These are phyloP conservation scores for Tubosaeta sp. DNA, from an alignment of 768 basidiomycete species.

Conservation along the genomic window DNA sequence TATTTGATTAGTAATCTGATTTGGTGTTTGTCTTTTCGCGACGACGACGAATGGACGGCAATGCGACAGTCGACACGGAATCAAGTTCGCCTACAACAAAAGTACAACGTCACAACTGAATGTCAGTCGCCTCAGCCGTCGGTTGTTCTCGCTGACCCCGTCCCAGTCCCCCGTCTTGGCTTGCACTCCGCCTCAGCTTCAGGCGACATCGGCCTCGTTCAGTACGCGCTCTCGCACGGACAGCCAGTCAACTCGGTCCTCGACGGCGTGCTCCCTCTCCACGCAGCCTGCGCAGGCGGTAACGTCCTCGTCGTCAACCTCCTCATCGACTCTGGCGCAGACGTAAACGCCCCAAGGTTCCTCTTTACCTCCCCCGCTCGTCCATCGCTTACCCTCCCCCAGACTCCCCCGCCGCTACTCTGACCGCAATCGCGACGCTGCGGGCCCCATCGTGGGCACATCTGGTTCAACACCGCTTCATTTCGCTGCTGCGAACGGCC, in stretches of 20 bases:
- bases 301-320: conserved; percentile 83
- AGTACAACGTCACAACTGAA: conserved; percentile 52
- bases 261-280: conserved; percentile 94
- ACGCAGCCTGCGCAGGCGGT: conserved; percentile 91
- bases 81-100: conserved; percentile 29
- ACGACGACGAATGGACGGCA: conserved; percentile 5
- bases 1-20: conserved; percentile 15
- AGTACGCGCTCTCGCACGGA: conserved; percentile 88
- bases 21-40: conserved; percentile 2
- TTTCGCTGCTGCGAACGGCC: conserved; percentile 95
- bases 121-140: conserved; percentile 32
- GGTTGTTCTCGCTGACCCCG: background rate
- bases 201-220: conserved; percentile 89
- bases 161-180: conserved; percentile 67
- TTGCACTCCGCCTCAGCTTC: conserved; percentile 74
- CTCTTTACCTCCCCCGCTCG: conserved; percentile 20
- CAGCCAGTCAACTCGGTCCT: conserved; percentile 96
- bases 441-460: conserved; percentile 69
- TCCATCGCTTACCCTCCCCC: conserved; percentile 10
- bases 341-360: conserved; percentile 92
- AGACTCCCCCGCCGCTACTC: conserved; percentile 76
- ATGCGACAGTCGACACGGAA: conserved; percentile 25
- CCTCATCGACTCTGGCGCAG: conserved; percentile 91
- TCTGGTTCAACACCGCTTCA: conserved; percentile 95
- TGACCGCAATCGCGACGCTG: conserved; percentile 59